Conservation (phyloP, 768 basidiomycete genomes). For the Suillus ampliporus region DNA sequence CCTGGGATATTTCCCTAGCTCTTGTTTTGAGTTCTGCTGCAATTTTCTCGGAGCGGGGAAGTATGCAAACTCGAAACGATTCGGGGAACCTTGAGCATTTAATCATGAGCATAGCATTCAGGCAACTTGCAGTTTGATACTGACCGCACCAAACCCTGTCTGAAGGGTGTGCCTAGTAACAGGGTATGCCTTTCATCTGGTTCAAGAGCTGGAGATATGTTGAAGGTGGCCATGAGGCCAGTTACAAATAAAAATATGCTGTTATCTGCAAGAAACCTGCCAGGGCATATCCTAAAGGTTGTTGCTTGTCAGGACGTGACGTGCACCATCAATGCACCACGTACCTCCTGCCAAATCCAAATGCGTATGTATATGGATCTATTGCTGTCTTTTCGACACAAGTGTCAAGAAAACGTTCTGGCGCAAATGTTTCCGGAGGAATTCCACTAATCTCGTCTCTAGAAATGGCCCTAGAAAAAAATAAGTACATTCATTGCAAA, state of each 20-base stretch:
- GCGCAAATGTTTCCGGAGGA: slow-evolving; percentile 1
- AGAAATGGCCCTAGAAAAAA: slow-evolving; percentile 2
- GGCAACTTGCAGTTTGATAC: neutral
- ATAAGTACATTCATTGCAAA: neutral
- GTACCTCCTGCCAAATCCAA: slow-evolving; percentile 11
- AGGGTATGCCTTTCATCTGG: slow-evolving; percentile 6
- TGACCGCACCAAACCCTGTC: slow-evolving; percentile 7
- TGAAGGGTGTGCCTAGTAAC: neutral
- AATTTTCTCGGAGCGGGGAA: slow-evolving; percentile 7
- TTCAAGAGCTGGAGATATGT: neutral
- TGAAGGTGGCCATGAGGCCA: slow-evolving; percentile 4
- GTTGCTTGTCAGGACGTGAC: neutral
- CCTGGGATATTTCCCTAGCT: neutral
- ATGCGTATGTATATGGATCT: slow-evolving; percentile 9
- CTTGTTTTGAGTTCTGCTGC: slow-evolving; percentile 1
- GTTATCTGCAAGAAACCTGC: slow-evolving; percentile 3
- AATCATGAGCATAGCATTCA: neutral
- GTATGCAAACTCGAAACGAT: slow-evolving; percentile 2
- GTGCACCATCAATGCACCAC: neutral
- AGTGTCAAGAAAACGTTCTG: slow-evolving; percentile 2
- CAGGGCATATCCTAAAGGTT: slow-evolving; percentile 4
- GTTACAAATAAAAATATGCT: slow-evolving; percentile 9
- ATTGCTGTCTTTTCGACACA: slow-evolving; percentile 8
- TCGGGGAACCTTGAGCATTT: slow-evolving; percentile 1
- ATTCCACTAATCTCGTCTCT: slow-evolving; percentile 9